Evolutionary conservation across 345 rosid species (phyloP), one percentile per base, ranked within the genome.

Genomic region (Carallia brachiata): DNA sequence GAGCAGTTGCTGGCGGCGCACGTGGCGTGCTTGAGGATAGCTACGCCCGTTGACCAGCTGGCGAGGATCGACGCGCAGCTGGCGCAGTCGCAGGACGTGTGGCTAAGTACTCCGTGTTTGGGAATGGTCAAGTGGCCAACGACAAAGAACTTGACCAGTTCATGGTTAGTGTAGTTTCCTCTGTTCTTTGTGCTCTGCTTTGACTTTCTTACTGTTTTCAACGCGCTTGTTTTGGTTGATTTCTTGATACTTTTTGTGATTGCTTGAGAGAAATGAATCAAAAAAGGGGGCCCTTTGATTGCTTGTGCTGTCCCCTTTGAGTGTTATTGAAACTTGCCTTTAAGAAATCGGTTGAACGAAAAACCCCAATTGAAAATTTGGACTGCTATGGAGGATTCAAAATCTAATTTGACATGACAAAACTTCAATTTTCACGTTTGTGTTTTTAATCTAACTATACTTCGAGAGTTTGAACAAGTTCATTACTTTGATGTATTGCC

Each of bases 81-180:
- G 63, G 63, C 76, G 39, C 79, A 62, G 72, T 77, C 82, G 30
- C 76, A 67, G 63, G 76, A 78, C 34, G 78, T 82, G 32, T 82
- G 23, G 73, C 82, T 31, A 82, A 82, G 74, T 82, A 82, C 64
- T 82, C 85, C 15, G 77, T 71, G 39, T 64, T 73, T 6, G 82
- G 63, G 1, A 68, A 58, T 39, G 79, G 80, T 13, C 86, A 67
- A 6, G 68, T 69, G 18, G 63, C 64, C 7, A 83, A 79, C 30
- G 78, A 64, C 65, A 80, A 80, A 61, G 86, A 79, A 63, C 83
- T 83, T 30, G 86, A 83, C 61, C 86, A 79, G 68, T 79, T 83
- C 76, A 83, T 83, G 86, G 86, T 82, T 36, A 70, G 74, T 72
- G 15, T 19, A 39, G 15, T 16, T 55, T 30, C 52, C 48, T 10